Percentiles rank a stretch among this genome's conserved stretches.
Conservation (phyloP, 2,329 filamentous ascomycete species). For the Penicillium frequentans region DNA sequence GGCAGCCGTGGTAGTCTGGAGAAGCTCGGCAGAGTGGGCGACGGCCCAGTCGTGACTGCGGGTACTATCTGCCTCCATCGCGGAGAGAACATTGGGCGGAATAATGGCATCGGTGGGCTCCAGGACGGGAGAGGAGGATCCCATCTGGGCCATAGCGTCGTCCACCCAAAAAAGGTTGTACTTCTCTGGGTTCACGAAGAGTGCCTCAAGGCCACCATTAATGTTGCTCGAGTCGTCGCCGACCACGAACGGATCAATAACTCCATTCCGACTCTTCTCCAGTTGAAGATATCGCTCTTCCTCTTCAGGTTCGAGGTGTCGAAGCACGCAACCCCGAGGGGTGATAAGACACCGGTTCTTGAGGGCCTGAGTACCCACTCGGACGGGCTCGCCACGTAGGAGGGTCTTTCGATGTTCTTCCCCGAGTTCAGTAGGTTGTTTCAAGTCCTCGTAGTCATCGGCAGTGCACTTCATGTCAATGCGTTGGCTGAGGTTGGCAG, state of each 20-base stretch:
- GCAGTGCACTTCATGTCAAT: constrained; percentile 44
- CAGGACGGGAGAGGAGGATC: constrained; percentile 25
- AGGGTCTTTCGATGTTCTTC: constrained; percentile 45
- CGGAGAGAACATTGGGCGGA: constrained; percentile 39
- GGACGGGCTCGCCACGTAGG: constrained; percentile 43
- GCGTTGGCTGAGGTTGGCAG: constrained; percentile 41
- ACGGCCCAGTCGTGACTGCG: constrained; percentile 40
- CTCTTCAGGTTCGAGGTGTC: constrained; percentile 47
- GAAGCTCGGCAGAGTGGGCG: constrained; percentile 35
- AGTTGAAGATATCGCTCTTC: constrained; percentile 47
- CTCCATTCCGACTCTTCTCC: constrained; percentile 37
- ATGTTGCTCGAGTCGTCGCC: constrained; percentile 46
- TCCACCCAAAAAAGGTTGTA: constrained; percentile 49
- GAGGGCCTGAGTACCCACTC: constrained; percentile 37
- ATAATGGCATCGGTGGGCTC: constrained; percentile 25
- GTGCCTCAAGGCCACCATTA: constrained; percentile 45
- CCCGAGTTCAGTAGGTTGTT: constrained; percentile 40
- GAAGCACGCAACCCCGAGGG: constrained; percentile 45
- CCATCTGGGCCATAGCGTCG: constrained; percentile 29
- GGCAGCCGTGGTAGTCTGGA: constrained; percentile 36
- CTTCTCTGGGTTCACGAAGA: constrained; percentile 46
- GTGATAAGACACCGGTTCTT: constrained; percentile 47
- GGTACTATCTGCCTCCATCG: constrained; percentile 40
- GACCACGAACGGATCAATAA: constrained; percentile 37
- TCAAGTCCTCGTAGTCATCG: constrained; percentile 41